Evolutionary conservation across 345 rosid species (phyloP).

Genomic region (Isatis tinctoria): DNA sequence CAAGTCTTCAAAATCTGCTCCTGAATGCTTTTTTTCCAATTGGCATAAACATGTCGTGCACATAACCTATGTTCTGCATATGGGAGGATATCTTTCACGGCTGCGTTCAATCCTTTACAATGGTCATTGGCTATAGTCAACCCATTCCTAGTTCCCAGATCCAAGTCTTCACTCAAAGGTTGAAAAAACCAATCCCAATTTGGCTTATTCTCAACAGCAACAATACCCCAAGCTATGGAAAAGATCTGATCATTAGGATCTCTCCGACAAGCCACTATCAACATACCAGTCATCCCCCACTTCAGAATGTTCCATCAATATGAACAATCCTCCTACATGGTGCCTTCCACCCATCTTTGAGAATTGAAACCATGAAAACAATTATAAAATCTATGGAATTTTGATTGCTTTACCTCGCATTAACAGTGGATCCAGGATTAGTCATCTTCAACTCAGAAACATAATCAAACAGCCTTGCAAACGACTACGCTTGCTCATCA

Average conservation of each 20-base stretch:
- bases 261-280: not conserved
- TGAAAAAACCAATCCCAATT: too few relatives aligned
- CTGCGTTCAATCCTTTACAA: too few relatives aligned
- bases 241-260: not conserved
- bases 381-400: not conserved
- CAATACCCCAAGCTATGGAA: not conserved
- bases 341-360: not conserved
- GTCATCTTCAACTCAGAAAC: not conserved
- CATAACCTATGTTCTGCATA: too few relatives aligned
- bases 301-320: not conserved
- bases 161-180: too few relatives aligned
- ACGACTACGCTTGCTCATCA: not conserved
- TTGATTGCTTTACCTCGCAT: not conserved
- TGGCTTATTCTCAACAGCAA: not conserved
- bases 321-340: not conserved
- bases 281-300: not conserved
- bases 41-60: too few relatives aligned
- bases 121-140: too few relatives aligned
- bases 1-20: too few relatives aligned
- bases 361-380: not conserved
- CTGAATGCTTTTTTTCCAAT: too few relatives aligned
- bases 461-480: not conserved
- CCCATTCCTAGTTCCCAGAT: too few relatives aligned
- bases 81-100: too few relatives aligned
- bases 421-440: not conserved